phyloP scores from a whole-genome alignment of 257 asterid species.

The Fraxinus anomala region DNA sequence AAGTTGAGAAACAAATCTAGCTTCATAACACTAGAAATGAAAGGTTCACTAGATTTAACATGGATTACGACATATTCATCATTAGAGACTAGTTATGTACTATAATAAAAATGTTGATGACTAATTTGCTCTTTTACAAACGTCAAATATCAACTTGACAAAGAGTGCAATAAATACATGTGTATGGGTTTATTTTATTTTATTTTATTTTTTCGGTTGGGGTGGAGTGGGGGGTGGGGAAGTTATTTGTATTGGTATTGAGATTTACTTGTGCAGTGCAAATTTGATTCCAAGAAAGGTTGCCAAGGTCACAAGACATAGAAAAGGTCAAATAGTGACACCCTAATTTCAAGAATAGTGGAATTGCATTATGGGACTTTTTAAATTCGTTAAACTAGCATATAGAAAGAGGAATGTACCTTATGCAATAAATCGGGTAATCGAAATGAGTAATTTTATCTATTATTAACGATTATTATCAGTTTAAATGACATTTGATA shows the following conservation, averaged over 20 bases:
- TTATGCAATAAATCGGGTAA: too few relatives aligned
- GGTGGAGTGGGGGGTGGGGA: too few relatives aligned
- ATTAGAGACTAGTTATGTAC: neutral
- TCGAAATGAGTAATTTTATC: too few relatives aligned
- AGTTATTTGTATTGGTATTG: too few relatives aligned
- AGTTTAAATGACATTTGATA: too few relatives aligned
- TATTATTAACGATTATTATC: too few relatives aligned
- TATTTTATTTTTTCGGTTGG: too few relatives aligned
- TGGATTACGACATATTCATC: neutral
- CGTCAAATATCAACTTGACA: neutral
- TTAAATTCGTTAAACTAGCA: too few relatives aligned
- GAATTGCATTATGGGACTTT: too few relatives aligned
- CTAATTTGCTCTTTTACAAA: neutral
- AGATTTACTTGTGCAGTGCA: too few relatives aligned
- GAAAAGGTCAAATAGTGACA: neutral
- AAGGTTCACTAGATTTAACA: neutral
- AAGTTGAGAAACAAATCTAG: neutral
- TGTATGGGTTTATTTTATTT: too few relatives aligned
- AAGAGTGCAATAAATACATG: neutral
- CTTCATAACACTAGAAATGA: neutral
- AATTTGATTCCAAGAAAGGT: slow-evolving; percentile 20
- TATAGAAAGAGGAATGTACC: too few relatives aligned
- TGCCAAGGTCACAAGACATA: slow-evolving; percentile 37
- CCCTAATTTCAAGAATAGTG: slow-evolving; percentile 5
- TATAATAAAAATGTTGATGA: neutral